Evolutionary conservation across 768 basidiomycete genomes (phyloP).

Genomic region (Tremella mesenterica): DNA sequence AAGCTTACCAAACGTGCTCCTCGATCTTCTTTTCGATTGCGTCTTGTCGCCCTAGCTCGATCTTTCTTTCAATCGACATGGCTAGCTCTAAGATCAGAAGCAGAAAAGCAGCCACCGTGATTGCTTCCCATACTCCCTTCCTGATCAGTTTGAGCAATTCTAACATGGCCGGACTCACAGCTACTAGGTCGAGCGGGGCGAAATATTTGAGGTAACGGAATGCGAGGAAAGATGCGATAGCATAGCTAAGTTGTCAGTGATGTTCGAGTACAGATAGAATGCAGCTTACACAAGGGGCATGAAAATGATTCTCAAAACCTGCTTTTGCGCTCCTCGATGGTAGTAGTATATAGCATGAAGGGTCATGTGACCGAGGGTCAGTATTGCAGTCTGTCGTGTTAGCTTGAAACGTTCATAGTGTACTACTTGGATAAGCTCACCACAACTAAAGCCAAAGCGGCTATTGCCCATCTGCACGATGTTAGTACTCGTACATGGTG

Average conservation of each 20-base stretch:
- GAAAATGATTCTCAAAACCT: neutral
- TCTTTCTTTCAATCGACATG: neutral
- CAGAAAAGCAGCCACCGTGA: neutral
- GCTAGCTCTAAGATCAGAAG: neutral
- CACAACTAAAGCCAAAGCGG: neutral
- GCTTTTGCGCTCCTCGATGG: neutral
- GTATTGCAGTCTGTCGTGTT: neutral
- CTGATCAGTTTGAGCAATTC: neutral
- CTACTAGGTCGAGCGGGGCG: neutral
- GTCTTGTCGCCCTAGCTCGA: neutral
- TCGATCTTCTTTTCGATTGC: too few species aligned
- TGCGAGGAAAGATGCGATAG: neutral
- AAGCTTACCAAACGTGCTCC: too few species aligned
- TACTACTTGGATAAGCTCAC: neutral
- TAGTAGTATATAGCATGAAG: neutral
- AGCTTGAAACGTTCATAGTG: neutral
- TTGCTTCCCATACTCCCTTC: neutral
- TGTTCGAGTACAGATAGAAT: too few species aligned
- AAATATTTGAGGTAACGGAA: neutral
- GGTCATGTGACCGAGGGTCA: neutral
- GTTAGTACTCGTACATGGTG: neutral
- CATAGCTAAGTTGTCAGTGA: too few species aligned
- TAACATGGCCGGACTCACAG: neutral
- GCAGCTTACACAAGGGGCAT: neutral
- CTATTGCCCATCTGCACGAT: neutral